A percentile compares a stretch with the other conserved stretches of the same genome.
phyloP scores from a whole-genome alignment of 2,329 filamentous ascomycete species.

The Scopulariopsis brevicaulis region DNA sequence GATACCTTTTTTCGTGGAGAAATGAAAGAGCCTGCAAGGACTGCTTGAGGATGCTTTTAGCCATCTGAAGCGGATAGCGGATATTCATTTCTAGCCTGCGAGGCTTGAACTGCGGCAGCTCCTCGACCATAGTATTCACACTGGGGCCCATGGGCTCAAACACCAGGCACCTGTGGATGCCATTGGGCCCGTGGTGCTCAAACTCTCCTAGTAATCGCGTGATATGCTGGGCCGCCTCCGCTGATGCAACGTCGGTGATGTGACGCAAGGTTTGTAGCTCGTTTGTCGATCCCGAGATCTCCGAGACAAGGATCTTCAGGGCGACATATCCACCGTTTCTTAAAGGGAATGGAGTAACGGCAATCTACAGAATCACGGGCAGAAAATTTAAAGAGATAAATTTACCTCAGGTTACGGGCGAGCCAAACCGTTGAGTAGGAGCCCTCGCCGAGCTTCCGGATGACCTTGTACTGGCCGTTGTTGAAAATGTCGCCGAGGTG shows the following conservation, averaged over 20 bases:
- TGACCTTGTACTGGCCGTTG: slow-evolving; percentile 25
- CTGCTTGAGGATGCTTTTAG: slow-evolving; percentile 27
- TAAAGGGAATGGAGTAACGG: neutral
- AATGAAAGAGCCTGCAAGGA: slow-evolving; percentile 20
- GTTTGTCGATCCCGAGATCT: slow-evolving; percentile 6
- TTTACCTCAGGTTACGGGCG: slow-evolving; percentile 18
- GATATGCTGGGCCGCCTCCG: slow-evolving; percentile 14
- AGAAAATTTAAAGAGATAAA: neutral
- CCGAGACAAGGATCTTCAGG: slow-evolving; percentile 11
- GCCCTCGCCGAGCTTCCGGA: slow-evolving; percentile 32
- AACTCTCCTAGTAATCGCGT: slow-evolving; percentile 17
- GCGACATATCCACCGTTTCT: slow-evolving; percentile 16
- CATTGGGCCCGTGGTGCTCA: slow-evolving; percentile 17
- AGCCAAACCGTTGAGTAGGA: slow-evolving; percentile 35
- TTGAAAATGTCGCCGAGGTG: slow-evolving; percentile 26
- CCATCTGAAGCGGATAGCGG: slow-evolving; percentile 26
- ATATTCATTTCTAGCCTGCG: slow-evolving; percentile 11
- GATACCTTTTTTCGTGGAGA: slow-evolving; percentile 25
- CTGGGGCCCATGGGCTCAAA: slow-evolving; percentile 22
- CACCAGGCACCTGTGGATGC: slow-evolving; percentile 17
- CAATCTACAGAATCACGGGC: neutral
- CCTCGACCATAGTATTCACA: slow-evolving; percentile 22
- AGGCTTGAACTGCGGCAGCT: slow-evolving; percentile 18
- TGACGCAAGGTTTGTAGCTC: slow-evolving; percentile 12
- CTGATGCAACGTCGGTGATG: slow-evolving; percentile 10